Conservation (phyloP, 2,329 filamentous ascomycete species). For the Apiospora hydei region DNA sequence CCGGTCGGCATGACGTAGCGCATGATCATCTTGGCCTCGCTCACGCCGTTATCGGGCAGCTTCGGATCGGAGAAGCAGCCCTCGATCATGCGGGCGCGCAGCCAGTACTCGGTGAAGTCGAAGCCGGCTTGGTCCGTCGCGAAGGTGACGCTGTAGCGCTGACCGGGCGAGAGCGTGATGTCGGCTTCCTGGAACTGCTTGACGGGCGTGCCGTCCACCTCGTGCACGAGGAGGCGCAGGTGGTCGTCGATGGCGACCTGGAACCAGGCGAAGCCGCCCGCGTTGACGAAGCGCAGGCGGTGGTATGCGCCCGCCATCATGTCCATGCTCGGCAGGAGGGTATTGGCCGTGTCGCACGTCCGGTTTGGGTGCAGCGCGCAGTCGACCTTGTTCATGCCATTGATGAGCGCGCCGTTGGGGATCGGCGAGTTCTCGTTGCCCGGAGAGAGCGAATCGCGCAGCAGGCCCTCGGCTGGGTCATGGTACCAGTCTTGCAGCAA, state of each 20-base stretch:
- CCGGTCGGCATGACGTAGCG: conserved; percentile 45
- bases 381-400: conserved; percentile 50
- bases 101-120: conserved; percentile 65
- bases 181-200: conserved; percentile 64
- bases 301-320: conserved; percentile 65
- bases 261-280: conserved; percentile 75
- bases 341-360: conserved; percentile 52
- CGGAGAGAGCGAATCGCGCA: conserved; percentile 47
- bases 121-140: conserved; percentile 62
- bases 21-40: conserved; percentile 58
- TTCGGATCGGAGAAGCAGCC: conserved; percentile 64
- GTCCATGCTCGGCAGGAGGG: conserved; percentile 49
- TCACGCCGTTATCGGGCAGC: conserved; percentile 48
- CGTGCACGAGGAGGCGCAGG: conserved; percentile 59
- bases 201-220: conserved; percentile 74
- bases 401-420: conserved; percentile 55
- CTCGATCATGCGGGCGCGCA: conserved; percentile 68
- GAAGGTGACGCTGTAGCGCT: conserved; percentile 73
- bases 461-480: conserved; percentile 51
- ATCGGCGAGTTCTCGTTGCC: conserved; percentile 51
- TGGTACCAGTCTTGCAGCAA: conserved; percentile 76
- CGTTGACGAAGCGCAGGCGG: conserved; percentile 72
- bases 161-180: conserved; percentile 72
- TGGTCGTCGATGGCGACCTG: conserved; percentile 76
- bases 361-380: conserved; percentile 48